Evolutionary conservation across 164 flowering plant species (phyloP), one percentile per base, ranked within the genome.

Genomic region (Stephania yunnanensis): DNA sequence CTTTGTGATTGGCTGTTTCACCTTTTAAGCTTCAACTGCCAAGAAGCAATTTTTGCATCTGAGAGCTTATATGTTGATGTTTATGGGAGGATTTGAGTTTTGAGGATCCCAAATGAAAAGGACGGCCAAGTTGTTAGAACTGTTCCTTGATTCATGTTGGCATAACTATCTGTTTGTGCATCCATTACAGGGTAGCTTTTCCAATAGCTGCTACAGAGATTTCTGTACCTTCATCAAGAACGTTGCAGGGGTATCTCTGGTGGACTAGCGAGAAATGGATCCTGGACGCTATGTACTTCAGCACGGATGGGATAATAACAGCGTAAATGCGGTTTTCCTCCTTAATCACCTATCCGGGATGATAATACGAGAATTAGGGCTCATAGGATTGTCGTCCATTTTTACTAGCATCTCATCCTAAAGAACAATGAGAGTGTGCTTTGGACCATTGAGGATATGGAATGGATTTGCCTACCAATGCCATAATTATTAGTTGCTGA

Each of bases 271-370:
- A 80, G 85, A 80, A 83, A 94, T 96, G 99, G 99, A 96, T 84
- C 95, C 89, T 81, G 92, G 94, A 76, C 98, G 97, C 87, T 91
- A 89, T 88, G 94, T 88, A 81, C 90, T 78, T 83, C 98, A 88
- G 87, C 98, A 91, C 86, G 95, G 98, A 92, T 96, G 99, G 98
- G 98, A 96, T 84, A 92, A 91, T 94, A 92, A 92, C 98, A 96
- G 98, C 97, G 98, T 96, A 96, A 96, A 92, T 94, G 98, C 87
- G 92, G 97, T 94, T 94, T 66, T 92, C 87, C 89, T 91, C 88
- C 91, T 91, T 92, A 89, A 89, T 87, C 89, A 90, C 94, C 82
- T 88, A 84, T 86, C 81, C 90, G 86, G 97, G 97, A 89, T 95
- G 94, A 84, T 89, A 61, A 87, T 83, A 81, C 90, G 77, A 83